A percentile compares a stretch with the other conserved stretches of the same genome.
phyloP scores from a whole-genome alignment of 1,139 yeast species.

The Sugiyamaella sp. region DNA sequence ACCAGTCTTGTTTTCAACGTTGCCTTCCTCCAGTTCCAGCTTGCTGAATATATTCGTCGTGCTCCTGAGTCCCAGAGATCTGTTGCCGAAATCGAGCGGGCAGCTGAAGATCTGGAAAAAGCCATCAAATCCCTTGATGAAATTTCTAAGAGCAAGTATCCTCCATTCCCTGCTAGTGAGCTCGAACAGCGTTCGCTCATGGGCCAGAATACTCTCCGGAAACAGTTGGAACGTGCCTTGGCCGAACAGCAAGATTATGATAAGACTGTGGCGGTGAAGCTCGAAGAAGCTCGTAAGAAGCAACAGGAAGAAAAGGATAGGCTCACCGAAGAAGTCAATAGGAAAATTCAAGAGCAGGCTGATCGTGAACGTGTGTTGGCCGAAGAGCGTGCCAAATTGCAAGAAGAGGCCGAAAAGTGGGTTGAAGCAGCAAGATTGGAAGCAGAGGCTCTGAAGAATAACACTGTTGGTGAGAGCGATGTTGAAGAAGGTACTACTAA shows the following conservation, averaged over 20 bases:
- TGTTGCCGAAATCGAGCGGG: constrained; percentile 60
- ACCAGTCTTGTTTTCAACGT: constrained; percentile 63
- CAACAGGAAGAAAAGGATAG: constrained; percentile 61
- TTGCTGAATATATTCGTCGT: constrained; percentile 80
- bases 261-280: constrained; percentile 56
- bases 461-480: constrained; percentile 10
- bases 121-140: constrained; percentile 66
- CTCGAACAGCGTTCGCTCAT: constrained; percentile 81
- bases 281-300: constrained; percentile 70
- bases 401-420: constrained; percentile 85
- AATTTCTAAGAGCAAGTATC: constrained; percentile 59
- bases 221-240: constrained; percentile 68
- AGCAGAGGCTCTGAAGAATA: constrained; percentile 34
- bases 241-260: constrained; percentile 76
- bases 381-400: constrained; percentile 74
- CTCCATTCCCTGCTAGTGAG: constrained; percentile 79
- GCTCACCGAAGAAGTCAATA: constrained; percentile 43
- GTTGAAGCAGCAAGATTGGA: constrained; percentile 50
- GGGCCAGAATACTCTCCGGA: constrained; percentile 75
- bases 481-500: constrained; percentile 7
- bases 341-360: constrained; percentile 46
- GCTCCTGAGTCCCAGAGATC: constrained; percentile 62
- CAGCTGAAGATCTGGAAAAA: constrained; percentile 59
- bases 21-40: constrained; percentile 82
- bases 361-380: constrained; percentile 80